Evolutionary conservation across 2,329 filamentous ascomycete species (phyloP).

Genomic region (Sporothrix pallida): DNA sequence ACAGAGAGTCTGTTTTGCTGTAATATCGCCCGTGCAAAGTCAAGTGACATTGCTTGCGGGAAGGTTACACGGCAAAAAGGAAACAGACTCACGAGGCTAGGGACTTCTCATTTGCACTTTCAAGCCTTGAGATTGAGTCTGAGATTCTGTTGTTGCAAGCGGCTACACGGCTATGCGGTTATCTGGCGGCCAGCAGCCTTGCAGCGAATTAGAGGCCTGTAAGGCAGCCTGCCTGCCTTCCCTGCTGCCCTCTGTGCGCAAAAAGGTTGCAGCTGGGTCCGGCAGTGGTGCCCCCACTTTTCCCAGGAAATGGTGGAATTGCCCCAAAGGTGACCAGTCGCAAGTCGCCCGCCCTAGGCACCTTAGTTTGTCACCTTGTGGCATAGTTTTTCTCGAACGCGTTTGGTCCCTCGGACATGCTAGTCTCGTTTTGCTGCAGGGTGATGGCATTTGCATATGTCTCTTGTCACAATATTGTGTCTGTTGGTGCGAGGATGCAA

Average conservation of each 20-base stretch:
- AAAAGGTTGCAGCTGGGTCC: background rate
- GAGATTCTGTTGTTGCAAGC: background rate
- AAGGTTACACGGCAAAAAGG: constrained; percentile 3
- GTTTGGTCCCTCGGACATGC: background rate
- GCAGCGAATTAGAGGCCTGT: background rate
- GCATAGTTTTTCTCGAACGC: background rate
- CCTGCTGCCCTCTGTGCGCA: background rate
- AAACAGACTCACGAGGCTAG: background rate
- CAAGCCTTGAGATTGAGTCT: no score
- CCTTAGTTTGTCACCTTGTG: background rate
- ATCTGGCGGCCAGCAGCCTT: background rate
- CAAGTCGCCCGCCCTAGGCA: background rate
- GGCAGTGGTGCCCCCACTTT: constrained; percentile 16
- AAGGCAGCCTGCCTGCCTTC: background rate
- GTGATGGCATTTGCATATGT: constrained; percentile 9
- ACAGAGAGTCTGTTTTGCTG: no score
- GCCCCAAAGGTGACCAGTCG: background rate
- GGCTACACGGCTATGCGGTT: constrained; percentile 21
- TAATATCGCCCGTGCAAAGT: no score
- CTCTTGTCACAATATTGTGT: constrained; percentile 1
- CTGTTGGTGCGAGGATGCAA: background rate
- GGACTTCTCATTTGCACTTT: no score
- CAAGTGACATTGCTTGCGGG: no score
- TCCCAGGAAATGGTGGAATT: background rate
- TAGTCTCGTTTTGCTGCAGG: background rate